A percentile compares a stretch with the other conserved stretches of the same genome.
These are phyloP conservation scores for Akebia trifoliata DNA, from an alignment of 164 flowering plant genomes.

Conservation along the genomic window DNA sequence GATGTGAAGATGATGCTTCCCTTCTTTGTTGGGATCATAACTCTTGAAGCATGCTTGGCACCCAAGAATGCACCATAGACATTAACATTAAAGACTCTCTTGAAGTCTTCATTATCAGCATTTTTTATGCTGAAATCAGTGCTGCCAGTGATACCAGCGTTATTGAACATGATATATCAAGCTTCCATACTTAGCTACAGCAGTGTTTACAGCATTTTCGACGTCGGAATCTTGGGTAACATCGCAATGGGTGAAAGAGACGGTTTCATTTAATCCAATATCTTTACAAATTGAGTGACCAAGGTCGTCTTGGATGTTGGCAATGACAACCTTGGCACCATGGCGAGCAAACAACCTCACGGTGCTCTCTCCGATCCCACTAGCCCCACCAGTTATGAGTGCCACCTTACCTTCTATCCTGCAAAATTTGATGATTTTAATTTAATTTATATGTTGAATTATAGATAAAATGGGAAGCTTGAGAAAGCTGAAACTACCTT, in stretches of 20 bases:
- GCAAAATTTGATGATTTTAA: not conserved
- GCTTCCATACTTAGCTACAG: conserved; percentile 37
- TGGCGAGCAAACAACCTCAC: conserved; percentile 5
- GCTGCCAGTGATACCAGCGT: conserved; percentile 38
- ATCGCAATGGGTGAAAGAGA: conserved; percentile 41
- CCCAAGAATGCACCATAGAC: conserved; percentile 27
- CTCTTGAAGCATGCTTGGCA: conserved; percentile 20
- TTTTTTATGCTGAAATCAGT: conserved; percentile 1
- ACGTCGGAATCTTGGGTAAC: conserved; percentile 40
- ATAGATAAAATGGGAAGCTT: too few relatives aligned
- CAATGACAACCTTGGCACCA: conserved; percentile 22
- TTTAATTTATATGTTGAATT: too few relatives aligned
- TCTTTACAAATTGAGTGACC: conserved; percentile 17
- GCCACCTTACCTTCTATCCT: conserved; percentile 24
- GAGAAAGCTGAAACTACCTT: too few relatives aligned
- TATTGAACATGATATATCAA: conserved; percentile 53
- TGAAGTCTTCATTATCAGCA: conserved; percentile 12
- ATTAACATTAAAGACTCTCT: conserved; percentile 24
- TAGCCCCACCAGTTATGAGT: conserved; percentile 22
- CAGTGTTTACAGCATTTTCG: conserved; percentile 19
- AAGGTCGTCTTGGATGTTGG: conserved; percentile 13
- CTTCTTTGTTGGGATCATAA: conserved; percentile 13
- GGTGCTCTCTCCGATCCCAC: conserved; percentile 19
- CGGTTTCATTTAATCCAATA: conserved; percentile 10
- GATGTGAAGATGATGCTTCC: conserved; percentile 13